These are phyloP conservation scores for Neurospora intermedia DNA, from an alignment of 495 filamentous ascomycete species.

Conservation along the genomic window DNA sequence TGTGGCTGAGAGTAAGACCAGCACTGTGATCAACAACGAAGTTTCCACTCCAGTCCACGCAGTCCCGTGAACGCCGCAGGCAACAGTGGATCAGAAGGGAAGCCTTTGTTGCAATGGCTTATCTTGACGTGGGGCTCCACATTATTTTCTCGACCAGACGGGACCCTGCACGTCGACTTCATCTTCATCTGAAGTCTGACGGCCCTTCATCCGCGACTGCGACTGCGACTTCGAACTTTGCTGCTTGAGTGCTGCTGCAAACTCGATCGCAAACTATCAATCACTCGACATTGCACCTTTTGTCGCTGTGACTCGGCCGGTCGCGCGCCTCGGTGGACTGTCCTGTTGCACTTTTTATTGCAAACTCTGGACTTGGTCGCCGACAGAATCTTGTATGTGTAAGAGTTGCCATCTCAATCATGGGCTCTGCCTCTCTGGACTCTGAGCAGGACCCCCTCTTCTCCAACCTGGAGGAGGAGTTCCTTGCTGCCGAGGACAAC, in stretches of 20 bases:
- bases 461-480: constrained; percentile 28
- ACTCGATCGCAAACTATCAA: not conserved
- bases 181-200: not conserved
- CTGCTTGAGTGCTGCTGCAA: not conserved
- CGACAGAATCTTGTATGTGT: not conserved
- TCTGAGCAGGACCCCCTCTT: constrained; percentile 32
- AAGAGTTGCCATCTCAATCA: constrained; percentile 8
- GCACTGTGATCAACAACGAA: not conserved
- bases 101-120: not conserved
- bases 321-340: not conserved
- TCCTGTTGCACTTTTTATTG: not conserved
- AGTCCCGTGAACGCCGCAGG: not conserved
- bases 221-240: not conserved
- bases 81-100: not conserved
- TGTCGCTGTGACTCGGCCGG: not conserved
- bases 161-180: not conserved
- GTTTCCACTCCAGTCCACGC: not conserved
- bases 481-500: constrained; percentile 39
- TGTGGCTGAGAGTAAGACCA: not conserved
- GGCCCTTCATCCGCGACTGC: not conserved
- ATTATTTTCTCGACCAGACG: not conserved
- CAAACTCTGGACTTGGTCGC: not conserved
- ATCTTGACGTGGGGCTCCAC: not conserved
- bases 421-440: constrained; percentile 23
- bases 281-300: not conserved